phyloP scores from a whole-genome alignment of 2,329 filamentous ascomycete genomes.

The Trichoderma cornu-damae region DNA sequence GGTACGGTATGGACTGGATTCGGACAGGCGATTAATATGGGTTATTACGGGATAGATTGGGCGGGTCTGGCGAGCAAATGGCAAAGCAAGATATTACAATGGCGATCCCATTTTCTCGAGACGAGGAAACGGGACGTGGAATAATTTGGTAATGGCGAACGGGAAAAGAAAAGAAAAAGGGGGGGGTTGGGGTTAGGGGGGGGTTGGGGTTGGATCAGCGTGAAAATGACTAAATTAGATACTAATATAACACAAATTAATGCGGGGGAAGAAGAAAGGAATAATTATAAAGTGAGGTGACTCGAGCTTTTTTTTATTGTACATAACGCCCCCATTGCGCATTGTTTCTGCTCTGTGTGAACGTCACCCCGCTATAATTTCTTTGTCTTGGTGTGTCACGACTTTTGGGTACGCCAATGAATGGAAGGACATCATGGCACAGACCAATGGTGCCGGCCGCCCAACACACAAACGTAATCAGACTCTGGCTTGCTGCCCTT shows the following conservation, averaged over 20 bases:
- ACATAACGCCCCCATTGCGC: not conserved
- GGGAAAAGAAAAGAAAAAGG: too few relatives aligned
- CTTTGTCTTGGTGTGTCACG: not conserved
- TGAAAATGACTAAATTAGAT: not conserved
- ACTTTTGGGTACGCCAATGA: not conserved
- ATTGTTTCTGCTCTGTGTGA: not conserved
- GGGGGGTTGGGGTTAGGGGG: too few relatives aligned
- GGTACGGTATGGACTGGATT: not conserved
- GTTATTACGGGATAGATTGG: conserved; percentile 11
- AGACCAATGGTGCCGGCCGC: not conserved
- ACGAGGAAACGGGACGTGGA: not conserved
- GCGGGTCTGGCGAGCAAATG: not conserved
- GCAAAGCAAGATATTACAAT: conserved; percentile 3
- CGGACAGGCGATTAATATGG: not conserved
- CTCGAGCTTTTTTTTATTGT: not conserved
- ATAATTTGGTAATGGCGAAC: conserved; percentile 1
- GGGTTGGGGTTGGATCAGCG: not conserved
- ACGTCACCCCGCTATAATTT: not conserved
- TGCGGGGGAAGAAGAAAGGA: not conserved
- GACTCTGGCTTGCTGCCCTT: not conserved
- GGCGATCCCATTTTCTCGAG: not conserved
- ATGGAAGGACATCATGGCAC: not conserved
- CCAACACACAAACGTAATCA: not conserved
- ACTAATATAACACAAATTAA: not conserved
- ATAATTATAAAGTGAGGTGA: not conserved